Percentiles rank a stretch among this genome's conserved stretches.
phyloP scores from a whole-genome alignment of 345 rosid species.

The Ceriops tagal region DNA sequence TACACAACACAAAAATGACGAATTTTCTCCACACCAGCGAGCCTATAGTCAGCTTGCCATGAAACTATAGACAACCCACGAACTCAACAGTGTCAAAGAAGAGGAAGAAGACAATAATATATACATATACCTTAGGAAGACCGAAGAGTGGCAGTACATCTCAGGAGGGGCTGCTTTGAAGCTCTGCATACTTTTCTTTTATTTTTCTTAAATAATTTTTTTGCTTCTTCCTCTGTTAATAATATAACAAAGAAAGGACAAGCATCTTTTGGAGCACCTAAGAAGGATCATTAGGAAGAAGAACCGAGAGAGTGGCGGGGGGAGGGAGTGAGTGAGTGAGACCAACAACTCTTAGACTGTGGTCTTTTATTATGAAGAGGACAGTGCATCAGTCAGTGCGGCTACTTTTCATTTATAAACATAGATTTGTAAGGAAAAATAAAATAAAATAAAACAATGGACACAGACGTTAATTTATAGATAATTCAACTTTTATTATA shows the following conservation, averaged over 20 bases:
- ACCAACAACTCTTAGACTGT: constrained; percentile 25
- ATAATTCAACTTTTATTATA: too few relatives aligned
- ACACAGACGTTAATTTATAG: too few relatives aligned
- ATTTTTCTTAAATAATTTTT: too few relatives aligned
- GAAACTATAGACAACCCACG: neutral
- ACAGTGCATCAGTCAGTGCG: constrained; percentile 24
- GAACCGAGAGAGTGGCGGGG: neutral
- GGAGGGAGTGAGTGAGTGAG: neutral
- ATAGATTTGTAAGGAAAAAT: too few relatives aligned
- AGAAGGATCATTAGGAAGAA: too few relatives aligned
- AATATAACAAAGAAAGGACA: too few relatives aligned
- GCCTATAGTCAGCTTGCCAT: neutral
- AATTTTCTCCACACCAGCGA: neutral
- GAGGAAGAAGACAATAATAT: neutral
- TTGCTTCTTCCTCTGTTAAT: neutral
- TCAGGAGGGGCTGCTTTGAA: constrained; percentile 63
- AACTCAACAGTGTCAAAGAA: neutral
- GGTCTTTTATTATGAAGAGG: constrained; percentile 29
- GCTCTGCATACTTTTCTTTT: constrained; percentile 52
- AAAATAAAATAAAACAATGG: too few relatives aligned
- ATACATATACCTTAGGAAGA: constrained; percentile 56
- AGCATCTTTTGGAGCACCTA: too few relatives aligned
- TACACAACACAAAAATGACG: constrained; percentile 3
- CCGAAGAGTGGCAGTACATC: constrained; percentile 58
- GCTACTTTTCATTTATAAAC: too few relatives aligned